Percentiles rank a stretch among this genome's conserved stretches.
These are phyloP conservation scores for Berkeleyomyces rouxiae DNA, from an alignment of 2,329 filamentous ascomycete species.

Conservation along the genomic window DNA sequence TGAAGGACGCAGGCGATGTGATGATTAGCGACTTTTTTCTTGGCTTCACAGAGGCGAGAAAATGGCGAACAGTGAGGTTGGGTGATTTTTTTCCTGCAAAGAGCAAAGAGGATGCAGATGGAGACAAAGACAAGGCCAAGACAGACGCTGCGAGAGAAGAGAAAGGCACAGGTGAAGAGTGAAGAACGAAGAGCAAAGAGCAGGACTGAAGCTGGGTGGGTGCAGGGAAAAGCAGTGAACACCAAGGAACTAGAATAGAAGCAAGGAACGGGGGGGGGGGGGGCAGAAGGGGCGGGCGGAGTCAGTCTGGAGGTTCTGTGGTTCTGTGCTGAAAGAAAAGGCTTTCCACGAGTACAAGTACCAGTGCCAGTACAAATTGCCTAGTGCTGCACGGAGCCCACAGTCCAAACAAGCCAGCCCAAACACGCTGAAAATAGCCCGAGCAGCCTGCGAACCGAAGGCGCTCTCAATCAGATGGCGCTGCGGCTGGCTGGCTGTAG, in stretches of 20 bases:
- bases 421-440: background rate
- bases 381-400: background rate
- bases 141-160: conserved; percentile 2
- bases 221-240: background rate
- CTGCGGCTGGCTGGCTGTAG: background rate
- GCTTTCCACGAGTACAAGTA: no score
- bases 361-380: no score
- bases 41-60: background rate
- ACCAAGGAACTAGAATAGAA: background rate
- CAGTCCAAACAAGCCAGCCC: conserved; percentile 1
- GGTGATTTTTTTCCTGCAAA: background rate
- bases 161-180: background rate
- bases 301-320: background rate
- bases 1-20: conserved; percentile 14
- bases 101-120: conserved; percentile 2
- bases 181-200: background rate
- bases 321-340: background rate
- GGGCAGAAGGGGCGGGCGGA: background rate
- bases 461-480: background rate
- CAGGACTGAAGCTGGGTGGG: background rate
- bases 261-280: background rate
- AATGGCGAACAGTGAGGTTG: background rate
- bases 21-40: conserved; percentile 14
- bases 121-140: background rate
- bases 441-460: background rate